Conservation (phyloP, 1,284 basidiomycete genomes). For the Ceratobasidium sp. region DNA sequence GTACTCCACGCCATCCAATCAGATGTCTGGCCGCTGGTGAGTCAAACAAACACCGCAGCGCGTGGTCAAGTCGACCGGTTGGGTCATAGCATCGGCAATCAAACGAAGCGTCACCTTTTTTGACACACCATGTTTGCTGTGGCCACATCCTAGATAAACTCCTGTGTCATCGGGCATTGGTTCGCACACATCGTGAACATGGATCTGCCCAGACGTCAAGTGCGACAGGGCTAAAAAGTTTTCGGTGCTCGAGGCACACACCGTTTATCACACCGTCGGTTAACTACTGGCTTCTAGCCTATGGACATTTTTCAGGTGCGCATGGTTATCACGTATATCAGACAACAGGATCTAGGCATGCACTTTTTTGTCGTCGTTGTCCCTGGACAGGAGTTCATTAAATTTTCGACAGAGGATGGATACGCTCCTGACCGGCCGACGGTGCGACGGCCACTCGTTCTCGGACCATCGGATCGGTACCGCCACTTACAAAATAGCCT, state of each 20-base stretch:
- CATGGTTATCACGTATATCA: background rate
- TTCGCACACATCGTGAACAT: background rate
- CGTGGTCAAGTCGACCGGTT: background rate
- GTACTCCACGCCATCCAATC: background rate
- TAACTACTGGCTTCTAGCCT: background rate
- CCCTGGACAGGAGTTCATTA: background rate
- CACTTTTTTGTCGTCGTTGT: background rate
- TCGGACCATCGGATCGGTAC: background rate
- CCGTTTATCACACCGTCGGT: background rate
- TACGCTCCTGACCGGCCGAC: background rate
- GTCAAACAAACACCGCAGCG: background rate
- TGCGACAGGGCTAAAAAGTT: background rate
- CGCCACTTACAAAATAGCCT: background rate
- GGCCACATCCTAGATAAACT: background rate
- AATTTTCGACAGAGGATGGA: too few relatives aligned
- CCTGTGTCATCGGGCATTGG: background rate
- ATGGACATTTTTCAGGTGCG: background rate
- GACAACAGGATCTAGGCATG: background rate
- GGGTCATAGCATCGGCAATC: background rate
- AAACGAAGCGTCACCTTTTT: background rate
- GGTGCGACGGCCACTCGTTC: background rate
- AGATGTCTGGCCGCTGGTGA: background rate
- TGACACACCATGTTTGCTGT: background rate
- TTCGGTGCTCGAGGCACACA: background rate
- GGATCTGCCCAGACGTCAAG: background rate